A percentile compares a stretch with the other conserved stretches of the same genome.
phyloP scores from a whole-genome alignment of 176 grass and related monocot species.

The Elymus sibiricus region DNA sequence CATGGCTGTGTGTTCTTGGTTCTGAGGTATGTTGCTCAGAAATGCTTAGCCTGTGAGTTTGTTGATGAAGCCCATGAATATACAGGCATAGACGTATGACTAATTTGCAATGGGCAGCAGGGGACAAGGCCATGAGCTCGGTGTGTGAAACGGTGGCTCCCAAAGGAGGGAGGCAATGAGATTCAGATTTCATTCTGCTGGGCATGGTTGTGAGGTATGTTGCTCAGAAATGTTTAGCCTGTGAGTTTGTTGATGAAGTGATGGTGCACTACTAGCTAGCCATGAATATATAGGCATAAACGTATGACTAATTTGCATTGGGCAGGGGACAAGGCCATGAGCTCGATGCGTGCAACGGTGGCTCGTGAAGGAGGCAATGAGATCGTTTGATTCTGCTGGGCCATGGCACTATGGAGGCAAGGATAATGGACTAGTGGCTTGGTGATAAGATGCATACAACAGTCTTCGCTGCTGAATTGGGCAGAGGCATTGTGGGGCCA shows the following conservation, averaged over 20 bases:
- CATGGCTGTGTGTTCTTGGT: constrained; percentile 22
- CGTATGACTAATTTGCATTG: constrained; percentile 18
- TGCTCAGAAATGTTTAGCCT: constrained; percentile 14
- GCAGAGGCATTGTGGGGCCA: neutral
- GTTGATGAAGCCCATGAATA: neutral
- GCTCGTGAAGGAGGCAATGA: neutral
- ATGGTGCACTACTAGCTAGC: neutral
- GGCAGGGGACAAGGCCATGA: constrained; percentile 39
- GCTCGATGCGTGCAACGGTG: neutral
- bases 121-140: constrained; percentile 38
- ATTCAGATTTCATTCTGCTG: too few species aligned
- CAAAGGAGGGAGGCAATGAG: too few species aligned
- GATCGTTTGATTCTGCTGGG: neutral
- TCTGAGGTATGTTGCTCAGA: neutral
- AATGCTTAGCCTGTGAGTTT: constrained; percentile 17
- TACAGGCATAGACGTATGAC: neutral
- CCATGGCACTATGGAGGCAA: constrained; percentile 12
- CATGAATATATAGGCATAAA: neutral
- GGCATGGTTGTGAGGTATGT: neutral
- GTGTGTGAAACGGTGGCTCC: neutral
- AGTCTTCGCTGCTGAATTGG: constrained; percentile 2
- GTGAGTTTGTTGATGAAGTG: neutral
- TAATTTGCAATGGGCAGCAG: constrained; percentile 18
- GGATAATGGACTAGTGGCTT: neutral
- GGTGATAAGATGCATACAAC: constrained; percentile 1